Evolutionary conservation across 768 basidiomycete genomes (phyloP), one percentile per base, ranked within the genome.

Genomic region (Termitomyces sp.): DNA sequence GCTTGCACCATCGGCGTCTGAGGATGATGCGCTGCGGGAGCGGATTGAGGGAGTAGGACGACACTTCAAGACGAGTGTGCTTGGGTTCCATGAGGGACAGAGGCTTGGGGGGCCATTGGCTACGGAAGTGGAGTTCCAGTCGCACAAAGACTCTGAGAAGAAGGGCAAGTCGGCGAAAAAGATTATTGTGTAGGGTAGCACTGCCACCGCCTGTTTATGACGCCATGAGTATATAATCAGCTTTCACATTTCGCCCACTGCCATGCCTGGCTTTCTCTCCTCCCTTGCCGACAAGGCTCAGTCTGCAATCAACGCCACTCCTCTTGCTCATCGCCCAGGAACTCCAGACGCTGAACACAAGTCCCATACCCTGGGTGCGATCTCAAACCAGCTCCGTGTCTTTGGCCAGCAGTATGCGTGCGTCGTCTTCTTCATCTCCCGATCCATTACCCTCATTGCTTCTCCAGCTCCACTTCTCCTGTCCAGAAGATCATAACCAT

Each of bases 61-160:
- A 60, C 89, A 97, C 70, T 98, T 98, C 81, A 99, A 99, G 77
- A 85, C 77, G 48, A 83, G 73, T 53, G 94, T 98, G 42, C 81
- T 99, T 38, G 94, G 94, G 7, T 95, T 87, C 68, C 49, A 73
- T 3, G 88, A 92, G 60, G 66, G 73, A n/a, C 82, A 84, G 68
- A 87, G 85, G 73, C 74, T 95, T 50, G 82, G 80, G 42, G 89
- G 91, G 22, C 87, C 93, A n/a, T 78, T 95, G 68, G 88, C 93
- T 59, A 95, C 93, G 6, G 94, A 98, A 74, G 92, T 97, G 31
- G 91, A 95, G 74, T 98, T 94, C 69, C 70, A 91, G 71, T 92
- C 90, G 64, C 93, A 96, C 77, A 94, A 94, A 73, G 94, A 96
- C 71, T 88, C 88, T 60, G 93, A 95, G 79, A 94, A 88, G 82